Conservation (phyloP, 108 stramenopile genomes). For the Nitzschia sp. region DNA sequence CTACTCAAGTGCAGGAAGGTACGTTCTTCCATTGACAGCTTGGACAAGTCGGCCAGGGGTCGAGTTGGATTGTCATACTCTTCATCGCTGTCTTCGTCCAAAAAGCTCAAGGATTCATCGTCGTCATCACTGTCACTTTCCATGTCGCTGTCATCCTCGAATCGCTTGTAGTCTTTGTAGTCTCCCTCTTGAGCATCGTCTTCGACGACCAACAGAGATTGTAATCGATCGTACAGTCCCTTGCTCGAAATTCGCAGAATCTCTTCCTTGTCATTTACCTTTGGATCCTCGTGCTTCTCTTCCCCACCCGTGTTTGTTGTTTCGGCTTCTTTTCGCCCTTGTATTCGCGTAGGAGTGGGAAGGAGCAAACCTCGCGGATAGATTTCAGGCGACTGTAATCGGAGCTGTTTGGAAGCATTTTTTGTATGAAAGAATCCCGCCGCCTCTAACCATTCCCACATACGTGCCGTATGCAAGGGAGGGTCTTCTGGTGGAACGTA, state of each 20-base stretch:
- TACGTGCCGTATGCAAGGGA: constrained; percentile 18
- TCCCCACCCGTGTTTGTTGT: background rate
- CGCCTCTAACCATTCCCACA: constrained; percentile 27
- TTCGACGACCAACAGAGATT: constrained; percentile 66
- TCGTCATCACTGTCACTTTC: constrained; percentile 14
- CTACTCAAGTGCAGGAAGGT: constrained; percentile 34
- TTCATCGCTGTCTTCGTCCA: constrained; percentile 38
- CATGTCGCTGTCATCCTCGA: constrained; percentile 19
- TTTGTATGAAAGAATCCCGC: constrained; percentile 12
- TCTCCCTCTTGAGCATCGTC: constrained; percentile 39
- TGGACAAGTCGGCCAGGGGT: constrained; percentile 26
- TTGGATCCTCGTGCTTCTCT: background rate
- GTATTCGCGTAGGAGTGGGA: constrained; percentile 12
- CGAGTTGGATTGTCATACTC: background rate
- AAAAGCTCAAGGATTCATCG: constrained; percentile 25
- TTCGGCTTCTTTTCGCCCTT: constrained; percentile 3
- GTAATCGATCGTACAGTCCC: constrained; percentile 56
- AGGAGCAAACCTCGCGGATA: constrained; percentile 16
- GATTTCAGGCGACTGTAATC: constrained; percentile 24
- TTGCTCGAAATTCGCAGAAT: background rate
- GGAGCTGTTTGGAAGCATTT: background rate
- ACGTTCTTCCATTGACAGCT: constrained; percentile 38
- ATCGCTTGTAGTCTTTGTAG: constrained; percentile 18
- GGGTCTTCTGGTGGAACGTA: constrained; percentile 13
- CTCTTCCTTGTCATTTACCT: background rate